These are phyloP conservation scores for Linnemannia exigua DNA, from an alignment of 192 early-diverging fungal genomes.

Conservation along the genomic window DNA sequence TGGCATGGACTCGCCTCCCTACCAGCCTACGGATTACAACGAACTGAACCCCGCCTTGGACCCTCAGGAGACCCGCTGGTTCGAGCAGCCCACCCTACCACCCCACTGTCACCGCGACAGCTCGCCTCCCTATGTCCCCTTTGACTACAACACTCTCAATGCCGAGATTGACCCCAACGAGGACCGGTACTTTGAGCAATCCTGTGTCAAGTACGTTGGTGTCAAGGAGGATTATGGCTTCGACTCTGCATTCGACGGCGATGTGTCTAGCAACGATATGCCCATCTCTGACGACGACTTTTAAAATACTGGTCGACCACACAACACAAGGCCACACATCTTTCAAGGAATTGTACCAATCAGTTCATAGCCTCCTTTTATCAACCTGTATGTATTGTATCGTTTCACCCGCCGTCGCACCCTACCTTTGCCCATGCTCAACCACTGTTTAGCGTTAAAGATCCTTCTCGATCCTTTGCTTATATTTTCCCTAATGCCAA, in stretches of 20 bases:
- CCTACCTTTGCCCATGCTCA: background rate
- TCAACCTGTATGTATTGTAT: background rate
- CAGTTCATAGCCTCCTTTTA: background rate
- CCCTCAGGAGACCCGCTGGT: background rate
- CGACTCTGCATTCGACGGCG: background rate
- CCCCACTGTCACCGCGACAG: background rate
- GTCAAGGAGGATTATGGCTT: background rate
- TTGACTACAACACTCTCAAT: conserved; percentile 14
- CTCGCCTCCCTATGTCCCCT: conserved; percentile 3
- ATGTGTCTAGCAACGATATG: background rate
- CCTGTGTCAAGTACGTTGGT: background rate
- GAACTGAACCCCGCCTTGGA: background rate
- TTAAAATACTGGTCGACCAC: background rate
- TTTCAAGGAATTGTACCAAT: background rate
- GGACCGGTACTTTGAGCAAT: background rate
- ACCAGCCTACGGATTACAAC: background rate
- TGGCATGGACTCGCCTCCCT: background rate
- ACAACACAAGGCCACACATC: background rate
- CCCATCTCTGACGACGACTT: background rate
- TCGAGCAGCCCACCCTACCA: background rate
- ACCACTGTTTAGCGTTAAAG: no score
- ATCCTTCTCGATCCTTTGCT: no score
- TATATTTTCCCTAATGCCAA: no score
- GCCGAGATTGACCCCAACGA: background rate
- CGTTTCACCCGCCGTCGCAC: background rate